Percentiles rank a stretch among this genome's conserved stretches.
phyloP scores from a whole-genome alignment of 371 early-diverging fungal species.

The Mortierella sp. region DNA sequence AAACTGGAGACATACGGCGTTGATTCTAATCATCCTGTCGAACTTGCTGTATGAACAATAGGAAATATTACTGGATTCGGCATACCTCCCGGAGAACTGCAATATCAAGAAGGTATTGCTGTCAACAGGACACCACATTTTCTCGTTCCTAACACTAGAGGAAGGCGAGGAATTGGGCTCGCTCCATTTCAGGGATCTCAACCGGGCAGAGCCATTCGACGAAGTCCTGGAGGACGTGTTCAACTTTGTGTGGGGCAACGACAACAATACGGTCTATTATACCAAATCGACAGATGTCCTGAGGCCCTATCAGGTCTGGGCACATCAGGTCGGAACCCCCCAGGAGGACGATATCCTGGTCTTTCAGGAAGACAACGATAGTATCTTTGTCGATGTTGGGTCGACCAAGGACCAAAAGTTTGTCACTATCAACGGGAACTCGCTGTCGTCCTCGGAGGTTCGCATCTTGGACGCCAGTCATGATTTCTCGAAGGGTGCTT shows the following conservation, averaged over 20 bases:
- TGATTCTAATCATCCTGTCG: not conserved
- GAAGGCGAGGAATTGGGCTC: slow-evolving; percentile 79
- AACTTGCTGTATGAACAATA: not conserved
- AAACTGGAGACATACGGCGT: too few species aligned
- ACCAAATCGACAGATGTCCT: slow-evolving; percentile 82
- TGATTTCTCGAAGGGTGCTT: slow-evolving; percentile 53
- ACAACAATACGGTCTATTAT: slow-evolving; percentile 73
- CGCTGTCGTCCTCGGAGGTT: slow-evolving; percentile 84
- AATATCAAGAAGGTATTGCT: slow-evolving; percentile 72
- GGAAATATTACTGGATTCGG: slow-evolving; percentile 72
- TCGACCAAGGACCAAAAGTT: slow-evolving; percentile 85
- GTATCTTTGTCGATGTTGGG: slow-evolving; percentile 85
- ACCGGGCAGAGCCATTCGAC: slow-evolving; percentile 57
- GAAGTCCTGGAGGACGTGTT: slow-evolving; percentile 78
- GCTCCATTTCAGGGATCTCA: slow-evolving; percentile 68
- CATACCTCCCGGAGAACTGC: slow-evolving; percentile 66
- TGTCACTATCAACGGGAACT: slow-evolving; percentile 81
- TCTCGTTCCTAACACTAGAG: slow-evolving; percentile 73
- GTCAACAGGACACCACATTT: slow-evolving; percentile 70
- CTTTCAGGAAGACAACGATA: slow-evolving; percentile 76
- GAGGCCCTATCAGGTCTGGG: slow-evolving; percentile 76
- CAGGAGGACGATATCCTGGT: slow-evolving; percentile 73
- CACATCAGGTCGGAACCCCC: slow-evolving; percentile 68
- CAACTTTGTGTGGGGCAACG: slow-evolving; percentile 87
- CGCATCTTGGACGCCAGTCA: slow-evolving; percentile 66